Percentiles rank a stretch among this genome's conserved stretches.
Conservation (phyloP, 495 filamentous ascomycete genomes). For the Oleoguttula mirabilis region DNA sequence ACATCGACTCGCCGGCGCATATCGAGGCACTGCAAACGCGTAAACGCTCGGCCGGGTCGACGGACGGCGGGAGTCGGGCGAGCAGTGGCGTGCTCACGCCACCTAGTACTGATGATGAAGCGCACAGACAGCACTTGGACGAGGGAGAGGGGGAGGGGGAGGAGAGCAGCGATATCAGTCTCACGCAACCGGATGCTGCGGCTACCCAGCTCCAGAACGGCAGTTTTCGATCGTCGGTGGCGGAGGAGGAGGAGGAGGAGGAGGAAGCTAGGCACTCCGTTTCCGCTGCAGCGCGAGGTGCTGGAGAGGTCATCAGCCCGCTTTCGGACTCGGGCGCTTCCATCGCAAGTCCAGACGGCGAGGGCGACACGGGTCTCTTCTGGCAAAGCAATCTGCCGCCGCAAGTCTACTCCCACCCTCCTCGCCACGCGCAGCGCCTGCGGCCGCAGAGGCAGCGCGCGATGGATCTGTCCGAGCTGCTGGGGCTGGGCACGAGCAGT, state of each 20-base stretch:
- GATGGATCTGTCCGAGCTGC: conserved; percentile 16
- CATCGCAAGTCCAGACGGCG: conserved; percentile 20
- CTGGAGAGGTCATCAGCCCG: background rate
- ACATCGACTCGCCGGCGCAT: conserved; percentile 23
- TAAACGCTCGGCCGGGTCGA: too few relatives aligned
- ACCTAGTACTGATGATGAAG: conserved; percentile 11
- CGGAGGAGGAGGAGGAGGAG: background rate
- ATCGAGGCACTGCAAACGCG: background rate
- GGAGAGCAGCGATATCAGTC: conserved; percentile 3
- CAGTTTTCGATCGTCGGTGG: too few relatives aligned
- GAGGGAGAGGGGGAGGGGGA: conserved; percentile 1
- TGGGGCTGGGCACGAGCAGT: background rate
- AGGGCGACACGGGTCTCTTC: conserved; percentile 29
- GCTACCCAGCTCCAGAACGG: conserved; percentile 7
- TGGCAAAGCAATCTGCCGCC: conserved; percentile 26
- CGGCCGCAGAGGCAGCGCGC: conserved; percentile 1
- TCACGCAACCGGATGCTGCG: conserved; percentile 12
- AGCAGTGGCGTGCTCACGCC: conserved; percentile 17
- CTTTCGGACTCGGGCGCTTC: conserved; percentile 1
- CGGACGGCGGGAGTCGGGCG: conserved; percentile 11
- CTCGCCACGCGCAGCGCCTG: background rate
- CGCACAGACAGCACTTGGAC: background rate
- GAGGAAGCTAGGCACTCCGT: too few relatives aligned
- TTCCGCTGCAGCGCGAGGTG: too few relatives aligned
- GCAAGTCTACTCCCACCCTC: conserved; percentile 11